Percentiles rank a stretch among this genome's conserved stretches.
Evolutionary conservation across 1,139 yeast species (phyloP).

Genomic region (Kodamaea suecica): DNA sequence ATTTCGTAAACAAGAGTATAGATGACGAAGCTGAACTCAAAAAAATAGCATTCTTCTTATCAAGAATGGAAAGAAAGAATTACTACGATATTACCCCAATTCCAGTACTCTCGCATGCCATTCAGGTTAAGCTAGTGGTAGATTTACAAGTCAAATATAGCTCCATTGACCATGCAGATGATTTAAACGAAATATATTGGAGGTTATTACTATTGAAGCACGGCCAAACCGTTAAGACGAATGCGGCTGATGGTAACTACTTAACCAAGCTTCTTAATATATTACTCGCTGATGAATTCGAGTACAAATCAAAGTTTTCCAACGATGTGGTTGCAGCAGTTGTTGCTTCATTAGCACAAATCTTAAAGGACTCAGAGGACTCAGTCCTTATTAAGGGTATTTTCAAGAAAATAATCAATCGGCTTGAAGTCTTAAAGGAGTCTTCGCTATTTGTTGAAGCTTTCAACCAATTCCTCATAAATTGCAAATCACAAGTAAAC

Average conservation of each 20-base stretch:
- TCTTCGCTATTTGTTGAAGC: conserved; percentile 24
- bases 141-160: conserved; percentile 12
- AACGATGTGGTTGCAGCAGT: conserved; percentile 19
- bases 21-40: conserved; percentile 20
- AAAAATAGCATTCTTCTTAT: conserved; percentile 45
- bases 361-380: conserved; percentile 7
- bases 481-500: conserved; percentile 3
- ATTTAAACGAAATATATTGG: conserved; percentile 38
- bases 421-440: conserved; percentile 16
- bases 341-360: conserved; percentile 14
- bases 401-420: conserved; percentile 10
- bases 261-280: conserved; percentile 15
- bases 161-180: conserved; percentile 15
- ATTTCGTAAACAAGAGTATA: conserved; percentile 43
- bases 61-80: conserved; percentile 20
- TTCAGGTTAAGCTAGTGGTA: conserved; percentile 12
- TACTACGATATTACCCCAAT: conserved; percentile 12
- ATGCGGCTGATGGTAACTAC: conserved; percentile 10
- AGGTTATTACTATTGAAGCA: conserved; percentile 30
- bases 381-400: conserved; percentile 4
- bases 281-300: conserved; percentile 11
- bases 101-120: conserved; percentile 14
- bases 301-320: conserved; percentile 14
- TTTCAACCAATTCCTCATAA: conserved; percentile 17
- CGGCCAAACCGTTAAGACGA: conserved; percentile 12